Evolutionary conservation across 768 basidiomycete genomes (phyloP).

Genomic region (Psilocybe cyanescens): DNA sequence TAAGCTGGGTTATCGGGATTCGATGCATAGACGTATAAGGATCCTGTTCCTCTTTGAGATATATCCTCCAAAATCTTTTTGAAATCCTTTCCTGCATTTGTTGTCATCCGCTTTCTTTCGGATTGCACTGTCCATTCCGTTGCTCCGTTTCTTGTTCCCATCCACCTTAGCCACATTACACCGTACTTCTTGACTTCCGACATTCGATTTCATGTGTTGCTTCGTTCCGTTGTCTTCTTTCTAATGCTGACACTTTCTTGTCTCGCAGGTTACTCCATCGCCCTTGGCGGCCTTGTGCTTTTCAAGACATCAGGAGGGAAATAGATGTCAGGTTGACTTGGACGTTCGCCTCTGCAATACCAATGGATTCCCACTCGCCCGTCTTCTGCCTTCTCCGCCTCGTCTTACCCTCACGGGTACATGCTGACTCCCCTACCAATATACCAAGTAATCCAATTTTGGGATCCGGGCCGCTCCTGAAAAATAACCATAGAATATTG

Average conservation of each 20-base stretch:
- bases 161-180: not conserved
- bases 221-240: conserved; percentile 6
- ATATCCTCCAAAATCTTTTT: not conserved
- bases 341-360: no score
- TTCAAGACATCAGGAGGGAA: conserved; percentile 65
- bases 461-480: not conserved
- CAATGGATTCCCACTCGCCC: not conserved
- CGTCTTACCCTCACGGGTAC: not conserved
- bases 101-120: not conserved
- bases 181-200: not conserved
- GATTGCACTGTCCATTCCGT: not conserved
- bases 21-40: not conserved
- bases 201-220: conserved; percentile 1
- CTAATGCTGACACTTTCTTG: not conserved
- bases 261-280: conserved; percentile 79
- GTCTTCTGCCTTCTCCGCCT: not conserved
- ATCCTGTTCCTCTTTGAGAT: conserved; percentile 6
- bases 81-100: not conserved
- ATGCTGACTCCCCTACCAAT: not conserved
- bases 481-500: conserved; percentile 11
- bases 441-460: not conserved
- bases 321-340: not conserved
- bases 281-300: conserved; percentile 80
- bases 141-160: conserved; percentile 7
- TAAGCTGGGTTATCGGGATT: conserved; percentile 7